Base-by-base conservation (phyloP, 768 basidiomycete genomes). In the Gloeopeniophorella convolvens region DNA sequence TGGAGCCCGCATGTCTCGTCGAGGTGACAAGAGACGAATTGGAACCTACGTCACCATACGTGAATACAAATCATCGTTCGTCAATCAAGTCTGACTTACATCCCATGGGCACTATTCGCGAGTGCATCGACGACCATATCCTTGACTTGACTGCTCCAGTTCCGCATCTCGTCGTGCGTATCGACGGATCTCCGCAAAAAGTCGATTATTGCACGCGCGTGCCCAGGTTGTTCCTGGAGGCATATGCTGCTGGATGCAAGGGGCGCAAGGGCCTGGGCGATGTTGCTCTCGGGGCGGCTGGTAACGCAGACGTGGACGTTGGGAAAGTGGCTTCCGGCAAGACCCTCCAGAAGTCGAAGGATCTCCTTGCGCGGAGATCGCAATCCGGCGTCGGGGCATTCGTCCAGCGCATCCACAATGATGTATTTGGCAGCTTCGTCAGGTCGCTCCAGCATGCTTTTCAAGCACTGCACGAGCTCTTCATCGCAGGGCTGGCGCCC, bases 201-300 rank as follows among this genome's bases (percentile, higher is more conserved):
- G 5, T 35, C 42, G 42, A 50, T 50, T 12, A 50, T 50, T 15
- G 35, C 49, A 34, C 44, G 49, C 11, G 36, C 37, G 16, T 50
- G 49, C 1, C 49, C 49, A 24, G 42, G 43, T 32, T 50, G 42
- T n/a, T 50, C 42, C 8, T 50, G 49, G 18, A 50, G 35, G 42
- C 49, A 50, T 15, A 50, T 16, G 15, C 42, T 41, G 21, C 34
- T 27, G 16, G 49, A 44, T 37, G 49, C 35, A 24, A 50, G 21
- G 21, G 49, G 49, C 2, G 4, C 16, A 6, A 50, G 28, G 37
- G 26, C 34, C 31, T 43, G 44, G 24, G 43, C 42, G 5, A 43
- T 21, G 21, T 50, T 42, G 5, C 42, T 34, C 5, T 36, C 27
- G 28, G 24, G 36, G 13, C 37, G 20, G 21, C 49, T 50, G 11